Evolutionary conservation across 176 grass and related monocot genomes (phyloP).

Genomic region (Aechmea fasciata): DNA sequence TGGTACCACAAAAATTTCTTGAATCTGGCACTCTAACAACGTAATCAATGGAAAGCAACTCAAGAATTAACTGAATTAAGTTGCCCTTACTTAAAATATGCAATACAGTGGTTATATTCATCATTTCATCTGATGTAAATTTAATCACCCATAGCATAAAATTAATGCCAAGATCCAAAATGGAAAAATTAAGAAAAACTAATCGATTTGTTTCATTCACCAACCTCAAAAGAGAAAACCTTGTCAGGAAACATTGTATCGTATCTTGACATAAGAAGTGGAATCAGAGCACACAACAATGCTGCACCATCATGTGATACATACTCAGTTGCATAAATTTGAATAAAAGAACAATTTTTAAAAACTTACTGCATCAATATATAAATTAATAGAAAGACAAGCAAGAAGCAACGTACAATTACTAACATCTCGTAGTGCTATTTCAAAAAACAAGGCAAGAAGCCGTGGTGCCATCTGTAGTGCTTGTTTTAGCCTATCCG

Average conservation of each 20-base stretch:
- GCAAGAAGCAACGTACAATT: conserved; percentile 40
- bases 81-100: too few species aligned
- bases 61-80: not conserved
- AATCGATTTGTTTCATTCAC: not conserved
- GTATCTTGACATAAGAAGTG: conserved; percentile 80
- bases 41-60: not conserved
- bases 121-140: too few species aligned
- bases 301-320: conserved; percentile 51
- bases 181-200: not conserved
- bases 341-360: not conserved
- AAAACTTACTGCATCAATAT: not conserved
- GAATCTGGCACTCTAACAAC: not conserved
- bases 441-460: conserved; percentile 59
- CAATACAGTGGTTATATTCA: too few species aligned
- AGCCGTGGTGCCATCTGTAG: conserved; percentile 68
- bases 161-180: not conserved
- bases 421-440: conserved; percentile 54
- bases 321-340: conserved; percentile 16
- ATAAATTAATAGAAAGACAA: conserved; percentile 22
- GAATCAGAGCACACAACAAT: conserved; percentile 84
- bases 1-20: not conserved
- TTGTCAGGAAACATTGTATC: conserved; percentile 89
- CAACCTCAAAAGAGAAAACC: conserved; percentile 85
- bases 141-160: not conserved
- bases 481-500: conserved; percentile 69